Percentiles rank a stretch among this genome's conserved stretches.
Conservation (phyloP, 163 green algal species). For the Scenedesmus sp. region DNA sequence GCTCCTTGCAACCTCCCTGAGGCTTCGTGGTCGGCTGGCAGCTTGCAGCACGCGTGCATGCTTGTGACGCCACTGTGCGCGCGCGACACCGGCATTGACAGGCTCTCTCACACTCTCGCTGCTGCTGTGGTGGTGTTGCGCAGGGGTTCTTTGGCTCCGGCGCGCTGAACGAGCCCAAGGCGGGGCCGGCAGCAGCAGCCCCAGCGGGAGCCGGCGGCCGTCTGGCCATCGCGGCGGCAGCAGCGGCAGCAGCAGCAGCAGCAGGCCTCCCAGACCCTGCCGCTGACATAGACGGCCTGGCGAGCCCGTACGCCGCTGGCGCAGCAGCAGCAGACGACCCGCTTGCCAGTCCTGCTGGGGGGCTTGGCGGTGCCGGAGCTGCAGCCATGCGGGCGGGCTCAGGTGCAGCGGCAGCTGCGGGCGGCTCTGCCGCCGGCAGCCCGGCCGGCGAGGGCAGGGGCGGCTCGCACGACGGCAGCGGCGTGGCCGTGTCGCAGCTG, state of each 20-base stretch:
- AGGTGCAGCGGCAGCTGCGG: constrained; percentile 7
- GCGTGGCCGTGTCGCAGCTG: constrained; percentile 10
- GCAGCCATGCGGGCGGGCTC: neutral
- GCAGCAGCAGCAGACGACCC: neutral
- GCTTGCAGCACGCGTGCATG: too few relatives aligned
- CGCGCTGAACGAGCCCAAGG: neutral
- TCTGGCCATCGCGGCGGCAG: constrained; percentile 34
- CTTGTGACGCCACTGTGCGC: too few relatives aligned
- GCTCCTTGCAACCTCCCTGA: too few relatives aligned
- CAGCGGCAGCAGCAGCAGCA: constrained; percentile 31
- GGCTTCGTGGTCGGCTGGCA: too few relatives aligned
- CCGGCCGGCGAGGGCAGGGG: neutral
- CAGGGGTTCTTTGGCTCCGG: constrained; percentile 31
- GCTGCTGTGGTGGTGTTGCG: neutral
- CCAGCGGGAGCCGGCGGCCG: neutral
- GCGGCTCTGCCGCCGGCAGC: neutral
- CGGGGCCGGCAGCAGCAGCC: neutral
- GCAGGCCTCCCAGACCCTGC: constrained; percentile 39
- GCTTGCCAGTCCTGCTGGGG: neutral
- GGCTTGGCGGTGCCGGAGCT: neutral
- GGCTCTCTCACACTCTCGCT: neutral
- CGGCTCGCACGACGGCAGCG: neutral
- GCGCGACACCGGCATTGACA: too few relatives aligned
- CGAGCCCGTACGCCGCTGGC: neutral
- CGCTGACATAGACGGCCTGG: neutral